Evolutionary conservation across 257 asterid genomes (phyloP).

Genomic region (Lycium ferocissimum): DNA sequence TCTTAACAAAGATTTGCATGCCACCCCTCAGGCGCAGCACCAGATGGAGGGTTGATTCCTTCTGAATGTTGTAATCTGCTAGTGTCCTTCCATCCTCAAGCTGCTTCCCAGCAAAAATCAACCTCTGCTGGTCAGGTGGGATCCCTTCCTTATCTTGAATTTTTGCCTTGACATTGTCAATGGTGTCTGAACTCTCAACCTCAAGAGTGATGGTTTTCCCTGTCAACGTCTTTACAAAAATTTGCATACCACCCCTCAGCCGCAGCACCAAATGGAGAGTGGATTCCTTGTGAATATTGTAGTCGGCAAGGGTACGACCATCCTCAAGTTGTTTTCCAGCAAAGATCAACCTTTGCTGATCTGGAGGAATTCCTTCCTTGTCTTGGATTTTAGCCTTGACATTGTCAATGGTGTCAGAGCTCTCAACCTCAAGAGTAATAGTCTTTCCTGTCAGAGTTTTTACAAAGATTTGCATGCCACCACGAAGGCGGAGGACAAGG

Average conservation of each 20-base stretch:
- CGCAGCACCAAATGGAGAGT: slow-evolving; percentile 32
- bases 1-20: slow-evolving; percentile 22
- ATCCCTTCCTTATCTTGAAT: slow-evolving; percentile 37
- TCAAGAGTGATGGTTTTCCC: slow-evolving; percentile 34
- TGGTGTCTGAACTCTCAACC: slow-evolving; percentile 37
- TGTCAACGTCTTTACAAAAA: slow-evolving; percentile 31
- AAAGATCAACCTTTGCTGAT: slow-evolving; percentile 36
- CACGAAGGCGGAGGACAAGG: slow-evolving; percentile 22
- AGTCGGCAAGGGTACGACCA: slow-evolving; percentile 36
- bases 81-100: slow-evolving; percentile 38
- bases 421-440: slow-evolving; percentile 31
- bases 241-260: slow-evolving; percentile 36
- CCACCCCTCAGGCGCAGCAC: slow-evolving; percentile 39
- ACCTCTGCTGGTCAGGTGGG: slow-evolving; percentile 37
- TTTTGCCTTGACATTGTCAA: slow-evolving; percentile 36
- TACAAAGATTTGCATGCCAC: slow-evolving; percentile 38
- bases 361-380: slow-evolving; percentile 37
- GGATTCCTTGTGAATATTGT: slow-evolving; percentile 37
- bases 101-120: slow-evolving; percentile 39
- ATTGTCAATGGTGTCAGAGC: slow-evolving; percentile 33
- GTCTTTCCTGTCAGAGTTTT: slow-evolving; percentile 37
- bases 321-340: slow-evolving; percentile 41
- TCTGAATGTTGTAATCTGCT: slow-evolving; percentile 38
- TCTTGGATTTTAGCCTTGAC: slow-evolving; percentile 33
- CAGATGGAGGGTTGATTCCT: slow-evolving; percentile 40